phyloP scores from a whole-genome alignment of 2,329 filamentous ascomycete species.

The Fonsecaea erecta region DNA sequence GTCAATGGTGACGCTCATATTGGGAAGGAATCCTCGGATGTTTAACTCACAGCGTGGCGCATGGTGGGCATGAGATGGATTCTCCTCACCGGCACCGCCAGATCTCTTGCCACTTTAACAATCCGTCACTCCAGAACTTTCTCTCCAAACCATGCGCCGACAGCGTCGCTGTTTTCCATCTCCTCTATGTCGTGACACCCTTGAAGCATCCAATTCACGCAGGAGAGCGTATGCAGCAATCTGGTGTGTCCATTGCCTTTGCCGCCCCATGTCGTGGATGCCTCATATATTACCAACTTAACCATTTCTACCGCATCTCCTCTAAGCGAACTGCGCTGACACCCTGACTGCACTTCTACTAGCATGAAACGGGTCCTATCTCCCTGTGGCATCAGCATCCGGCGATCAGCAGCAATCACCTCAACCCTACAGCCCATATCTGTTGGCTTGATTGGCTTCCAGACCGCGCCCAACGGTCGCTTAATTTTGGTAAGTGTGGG shows the following conservation, averaged over 20 bases:
- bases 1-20: conserved; percentile 86
- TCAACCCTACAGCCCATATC: neutral
- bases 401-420: neutral
- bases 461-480: neutral
- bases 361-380: neutral
- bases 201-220: neutral
- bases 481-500: neutral
- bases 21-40: conserved; percentile 43
- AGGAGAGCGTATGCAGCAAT: neutral
- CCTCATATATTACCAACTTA: no score
- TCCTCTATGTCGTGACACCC: neutral
- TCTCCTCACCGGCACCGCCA: neutral
- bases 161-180: neutral
- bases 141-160: neutral
- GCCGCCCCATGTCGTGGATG: no score
- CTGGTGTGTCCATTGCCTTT: no score
- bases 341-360: neutral
- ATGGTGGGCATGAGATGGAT: neutral
- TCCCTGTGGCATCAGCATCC: neutral
- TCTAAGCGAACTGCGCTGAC: neutral
- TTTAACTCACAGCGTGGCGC: neutral
- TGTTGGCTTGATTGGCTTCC: neutral
- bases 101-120: neutral
- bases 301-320: neutral
- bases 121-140: neutral